These are phyloP conservation scores for Blastomyces silverae DNA, from an alignment of 2,329 filamentous ascomycete genomes.

Conservation along the genomic window DNA sequence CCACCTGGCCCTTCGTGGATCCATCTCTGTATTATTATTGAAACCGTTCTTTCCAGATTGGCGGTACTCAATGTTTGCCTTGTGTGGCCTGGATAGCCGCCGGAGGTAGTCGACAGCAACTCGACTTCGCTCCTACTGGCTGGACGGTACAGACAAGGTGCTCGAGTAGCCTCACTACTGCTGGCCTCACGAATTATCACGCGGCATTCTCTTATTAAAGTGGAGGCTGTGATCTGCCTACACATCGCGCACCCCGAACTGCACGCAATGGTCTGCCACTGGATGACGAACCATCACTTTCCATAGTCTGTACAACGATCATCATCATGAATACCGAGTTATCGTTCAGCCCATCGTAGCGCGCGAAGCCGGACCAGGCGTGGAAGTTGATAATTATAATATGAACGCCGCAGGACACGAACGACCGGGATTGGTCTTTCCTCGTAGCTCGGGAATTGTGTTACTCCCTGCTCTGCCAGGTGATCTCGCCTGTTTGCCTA, in stretches of 20 bases:
- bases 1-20: not conserved
- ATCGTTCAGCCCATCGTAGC: not conserved
- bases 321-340: not conserved
- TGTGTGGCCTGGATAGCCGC: constrained; percentile 12
- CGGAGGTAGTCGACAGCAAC: not conserved
- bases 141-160: not conserved
- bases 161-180: not conserved
- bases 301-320: not conserved
- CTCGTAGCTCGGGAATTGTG: not conserved
- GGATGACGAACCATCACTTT: not conserved
- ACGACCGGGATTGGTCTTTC: not conserved
- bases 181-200: not conserved
- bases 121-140: not conserved
- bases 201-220: not conserved
- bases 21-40: not conserved
- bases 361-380: not conserved
- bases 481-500: constrained; percentile 12
- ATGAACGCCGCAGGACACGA: not conserved
- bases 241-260: not conserved
- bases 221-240: constrained; percentile 8
- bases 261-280: constrained; percentile 5
- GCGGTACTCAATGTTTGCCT: constrained; percentile 17
- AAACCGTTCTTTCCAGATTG: constrained; percentile 17
- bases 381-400: not conserved
- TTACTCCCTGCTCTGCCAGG: not conserved